A percentile compares a stretch with the other conserved stretches of the same genome.
These are phyloP conservation scores for Auricularia heimuer DNA, from an alignment of 768 basidiomycete species.

Conservation along the genomic window DNA sequence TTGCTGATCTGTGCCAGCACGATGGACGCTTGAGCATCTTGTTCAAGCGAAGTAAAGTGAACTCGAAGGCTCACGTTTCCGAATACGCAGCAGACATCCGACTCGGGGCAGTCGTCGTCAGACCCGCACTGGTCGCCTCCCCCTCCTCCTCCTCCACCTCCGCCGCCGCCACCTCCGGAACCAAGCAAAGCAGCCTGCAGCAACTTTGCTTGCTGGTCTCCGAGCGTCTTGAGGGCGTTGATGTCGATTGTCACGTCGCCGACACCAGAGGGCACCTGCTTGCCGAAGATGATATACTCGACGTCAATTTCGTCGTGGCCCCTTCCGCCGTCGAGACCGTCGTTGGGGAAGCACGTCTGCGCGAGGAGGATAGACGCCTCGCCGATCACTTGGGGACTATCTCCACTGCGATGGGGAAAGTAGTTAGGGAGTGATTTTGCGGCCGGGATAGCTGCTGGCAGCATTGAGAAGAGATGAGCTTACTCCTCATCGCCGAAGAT, in stretches of 20 bases:
- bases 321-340: not conserved
- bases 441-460: no score
- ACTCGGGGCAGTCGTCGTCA: not conserved
- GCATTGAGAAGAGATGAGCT: not conserved
- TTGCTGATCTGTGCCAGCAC: not conserved
- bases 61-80: not conserved
- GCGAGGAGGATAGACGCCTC: not conserved
- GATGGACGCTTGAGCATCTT: no score
- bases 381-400: not conserved
- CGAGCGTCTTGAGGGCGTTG: not conserved
- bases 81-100: not conserved
- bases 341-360: not conserved
- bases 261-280: not conserved
- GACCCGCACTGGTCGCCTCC: not conserved
- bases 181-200: not conserved
- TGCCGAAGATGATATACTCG: not conserved
- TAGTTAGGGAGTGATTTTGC: no score
- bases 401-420: not conserved
- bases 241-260: not conserved
- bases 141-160: not conserved
- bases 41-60: no score
- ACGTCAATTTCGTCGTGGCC: not conserved
- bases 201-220: not conserved
- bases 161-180: not conserved
- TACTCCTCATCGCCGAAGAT: not conserved